Conservation (phyloP, 169 alveolate genomes). For the Plasmodium vinckei region DNA sequence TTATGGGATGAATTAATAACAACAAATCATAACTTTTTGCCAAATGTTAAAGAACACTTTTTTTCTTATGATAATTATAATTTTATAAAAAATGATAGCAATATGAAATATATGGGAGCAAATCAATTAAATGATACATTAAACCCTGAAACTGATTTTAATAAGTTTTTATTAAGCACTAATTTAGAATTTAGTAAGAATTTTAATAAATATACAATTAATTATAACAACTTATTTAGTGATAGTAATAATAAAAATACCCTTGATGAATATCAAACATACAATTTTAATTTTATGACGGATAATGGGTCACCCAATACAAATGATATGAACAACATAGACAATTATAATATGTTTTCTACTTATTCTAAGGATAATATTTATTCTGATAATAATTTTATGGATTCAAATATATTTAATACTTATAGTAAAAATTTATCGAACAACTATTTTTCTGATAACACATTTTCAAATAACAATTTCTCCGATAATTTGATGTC, state of each 20-base stretch:
- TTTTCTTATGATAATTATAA: slow-evolving; percentile 57
- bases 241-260: slow-evolving; percentile 45
- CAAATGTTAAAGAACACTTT: slow-evolving; percentile 60
- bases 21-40: slow-evolving; percentile 65
- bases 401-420: slow-evolving; percentile 35
- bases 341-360: slow-evolving; percentile 55
- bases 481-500: slow-evolving; percentile 33
- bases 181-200: slow-evolving; percentile 61
- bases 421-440: slow-evolving; percentile 58
- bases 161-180: slow-evolving; percentile 32
- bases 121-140: slow-evolving; percentile 34
- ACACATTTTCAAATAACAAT: slow-evolving; percentile 49
- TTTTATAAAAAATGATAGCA: slow-evolving; percentile 50
- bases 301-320: slow-evolving; percentile 7
- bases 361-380: slow-evolving; percentile 33
- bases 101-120: slow-evolving; percentile 46
- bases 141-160: slow-evolving; percentile 56
- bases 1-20: slow-evolving; percentile 77
- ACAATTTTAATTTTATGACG: slow-evolving; percentile 43
- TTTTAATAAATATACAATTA: slow-evolving; percentile 66
- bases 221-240: slow-evolving; percentile 67
- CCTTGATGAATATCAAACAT: slow-evolving; percentile 31
- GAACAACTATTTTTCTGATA: slow-evolving; percentile 43
- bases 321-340: slow-evolving; percentile 31
- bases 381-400: slow-evolving; percentile 26